phyloP scores from a whole-genome alignment of 148 eudicot genomes.

The Fagopyrum homotropicum region DNA sequence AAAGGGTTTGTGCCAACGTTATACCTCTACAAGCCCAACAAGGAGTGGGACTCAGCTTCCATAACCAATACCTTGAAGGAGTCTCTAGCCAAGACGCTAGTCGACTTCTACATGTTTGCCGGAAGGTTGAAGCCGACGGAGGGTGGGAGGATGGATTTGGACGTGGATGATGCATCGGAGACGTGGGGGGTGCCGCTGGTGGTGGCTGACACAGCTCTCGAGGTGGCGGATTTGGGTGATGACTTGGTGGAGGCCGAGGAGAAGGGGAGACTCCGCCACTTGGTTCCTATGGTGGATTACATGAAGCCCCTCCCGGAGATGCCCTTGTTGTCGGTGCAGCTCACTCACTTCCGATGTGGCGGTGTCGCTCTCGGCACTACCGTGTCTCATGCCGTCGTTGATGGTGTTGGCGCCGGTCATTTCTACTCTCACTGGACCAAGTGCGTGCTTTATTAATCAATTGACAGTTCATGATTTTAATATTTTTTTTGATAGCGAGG shows the following conservation, averaged over 20 bases:
- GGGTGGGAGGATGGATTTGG: conserved; percentile 8
- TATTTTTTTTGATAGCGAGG: not conserved
- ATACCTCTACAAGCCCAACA: not conserved
- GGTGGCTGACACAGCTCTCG: not conserved
- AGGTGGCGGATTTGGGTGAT: conserved; percentile 5
- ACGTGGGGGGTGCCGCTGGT: not conserved
- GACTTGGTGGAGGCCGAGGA: conserved; percentile 10
- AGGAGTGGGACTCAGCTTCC: not conserved
- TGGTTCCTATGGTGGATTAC: not conserved
- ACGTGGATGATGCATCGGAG: not conserved
- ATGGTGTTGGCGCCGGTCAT: not conserved
- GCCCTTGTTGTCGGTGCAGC: not conserved
- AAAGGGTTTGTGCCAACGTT: not conserved
- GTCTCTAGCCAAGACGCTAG: not conserved
- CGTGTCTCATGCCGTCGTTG: not conserved
- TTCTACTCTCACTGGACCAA: not conserved
- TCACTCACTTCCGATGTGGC: conserved; percentile 2
- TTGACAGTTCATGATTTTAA: not conserved
- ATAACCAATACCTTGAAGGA: not conserved
- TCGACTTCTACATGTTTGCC: not conserved
- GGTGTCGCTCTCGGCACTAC: not conserved
- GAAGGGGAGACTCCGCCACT: not conserved
- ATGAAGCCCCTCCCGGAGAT: not conserved
- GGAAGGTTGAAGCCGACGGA: not conserved
- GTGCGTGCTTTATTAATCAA: not conserved